phyloP scores from a whole-genome alignment of 768 basidiomycete genomes.

The Lyophyllum shimeji region DNA sequence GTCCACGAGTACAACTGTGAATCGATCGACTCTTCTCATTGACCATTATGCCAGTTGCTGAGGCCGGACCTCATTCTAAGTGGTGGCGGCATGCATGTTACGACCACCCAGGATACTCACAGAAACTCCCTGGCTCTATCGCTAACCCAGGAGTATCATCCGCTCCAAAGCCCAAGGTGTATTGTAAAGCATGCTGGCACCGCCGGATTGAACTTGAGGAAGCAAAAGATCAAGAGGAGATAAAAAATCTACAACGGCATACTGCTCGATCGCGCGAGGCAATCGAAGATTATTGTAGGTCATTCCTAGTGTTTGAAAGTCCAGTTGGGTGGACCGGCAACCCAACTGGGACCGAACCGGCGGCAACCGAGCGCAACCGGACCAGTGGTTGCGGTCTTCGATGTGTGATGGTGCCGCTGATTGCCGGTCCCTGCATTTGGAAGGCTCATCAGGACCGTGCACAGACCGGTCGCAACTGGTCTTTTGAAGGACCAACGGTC shows the following conservation, averaged over 20 bases:
- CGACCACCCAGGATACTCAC: not conserved
- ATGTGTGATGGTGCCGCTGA: too few species aligned
- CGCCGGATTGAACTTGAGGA: not conserved
- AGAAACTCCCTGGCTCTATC: not conserved
- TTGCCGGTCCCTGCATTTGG: too few species aligned
- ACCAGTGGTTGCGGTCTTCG: too few species aligned
- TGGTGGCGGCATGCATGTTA: not conserved
- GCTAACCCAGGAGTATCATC: not conserved
- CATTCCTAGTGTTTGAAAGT: too few species aligned
- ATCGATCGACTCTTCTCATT: not conserved
- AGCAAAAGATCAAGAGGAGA: not conserved
- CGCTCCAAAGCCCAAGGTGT: constrained; percentile 4
- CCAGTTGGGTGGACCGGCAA: too few species aligned
- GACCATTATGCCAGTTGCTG: not conserved
- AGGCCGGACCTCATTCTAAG: not conserved
- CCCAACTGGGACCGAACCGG: too few species aligned
- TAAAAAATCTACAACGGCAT: not conserved
- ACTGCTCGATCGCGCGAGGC: not conserved
- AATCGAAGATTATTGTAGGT: not conserved
- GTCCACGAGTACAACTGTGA: not conserved
- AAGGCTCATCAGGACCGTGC: too few species aligned
- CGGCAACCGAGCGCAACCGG: too few species aligned
- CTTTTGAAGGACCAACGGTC: too few species aligned
- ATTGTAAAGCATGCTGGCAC: constrained; percentile 9
- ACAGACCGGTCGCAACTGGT: too few species aligned